Evolutionary conservation across 139 green algal genomes (phyloP), one percentile per base, ranked within the genome.

Genomic region (Tetratostichococcus sp.): DNA sequence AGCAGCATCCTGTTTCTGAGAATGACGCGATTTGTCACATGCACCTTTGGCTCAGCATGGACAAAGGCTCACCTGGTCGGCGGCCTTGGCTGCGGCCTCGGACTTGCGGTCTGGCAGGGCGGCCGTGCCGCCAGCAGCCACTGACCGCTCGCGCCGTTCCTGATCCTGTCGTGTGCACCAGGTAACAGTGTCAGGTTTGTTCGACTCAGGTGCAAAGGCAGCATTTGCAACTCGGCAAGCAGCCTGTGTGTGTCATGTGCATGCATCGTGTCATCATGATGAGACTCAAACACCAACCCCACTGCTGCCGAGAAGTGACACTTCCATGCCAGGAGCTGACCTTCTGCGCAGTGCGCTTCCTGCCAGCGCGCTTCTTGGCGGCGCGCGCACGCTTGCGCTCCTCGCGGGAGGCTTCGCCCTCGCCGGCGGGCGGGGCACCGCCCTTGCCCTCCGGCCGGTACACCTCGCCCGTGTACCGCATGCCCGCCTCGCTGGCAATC

Each of bases 381-480:
- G 87, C 86, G 0, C 92, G 84, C 34, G 80, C 81, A 25, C 81
- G 73, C 72, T 85, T 88, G 30, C 89, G 79, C 17, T 97, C 91
- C 72, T 95, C 90, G 69, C 85, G 50, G 22, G 71, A 85, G 30
- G 94, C 77, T 83, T 97, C 93, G 28, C 25, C 34, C 33, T 77
- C 79, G 22, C 77, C 79, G 25, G 35, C 70, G 43, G 39, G 75
- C 6, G 85, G 76, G 1, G 65, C 71, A 23, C 39, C 39, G 11
- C 69, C 35, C 22, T 70, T 66, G n/a, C 39, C 50, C 65, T 77
- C 50, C 4, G 71, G 30, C 5, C 34, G 66, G 74, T 85, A 94
- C 16, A 91, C 88, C 83, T 97, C 92, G 30, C 83, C 84, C 0
- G 92, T 86, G 33, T 85, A 76, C 50, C 77, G 80, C 85, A 93